Base-by-base conservation (phyloP, 768 basidiomycete genomes). In the Cystobasidium ongulense region DNA sequence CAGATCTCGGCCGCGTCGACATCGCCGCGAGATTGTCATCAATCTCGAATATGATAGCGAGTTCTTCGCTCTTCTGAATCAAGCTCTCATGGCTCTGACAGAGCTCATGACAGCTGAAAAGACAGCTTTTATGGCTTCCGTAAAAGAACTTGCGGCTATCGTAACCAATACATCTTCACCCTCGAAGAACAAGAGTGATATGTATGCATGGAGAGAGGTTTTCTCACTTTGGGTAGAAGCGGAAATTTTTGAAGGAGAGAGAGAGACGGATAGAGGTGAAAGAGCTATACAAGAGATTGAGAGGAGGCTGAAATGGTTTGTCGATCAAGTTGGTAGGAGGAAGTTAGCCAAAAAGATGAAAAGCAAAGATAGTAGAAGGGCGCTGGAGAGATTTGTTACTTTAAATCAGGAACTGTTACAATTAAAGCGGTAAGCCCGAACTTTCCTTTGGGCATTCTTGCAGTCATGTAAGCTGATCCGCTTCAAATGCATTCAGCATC, bases 201-300 rank as follows among this genome's bases (percentile, higher is more conserved):
- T 97, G 8, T 92, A 90, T 79, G 85, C 87, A 5, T 96, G 94
- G 94, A 84, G 94, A 27, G 88, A 91, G 81, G 88, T 96, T 33
- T 95, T 97, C 78, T 87, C 88, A 73, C 81, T 94, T 1, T 96
- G 95, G 80, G 84, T 89, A 61, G 92, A 95, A 77, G 84, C 87
- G 0, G 89, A 93, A 77, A 86, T 96, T 0, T 96, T 95, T 77
- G 92, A 94, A 80, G 86, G 86, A 39, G 80, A 86, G 13, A 80
- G 83, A 17, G 92, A 93, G 80, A 78, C 84, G 0, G 83, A 84
- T 59, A 81, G 88, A 2, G 91, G 90, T 0, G 83, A 87, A 36
- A 83, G 85, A 21, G 81, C 87, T 2, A 87, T 82, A n/a, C 82
- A 90, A 70, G 89, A 92, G 67, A 84, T 87, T 8, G 90, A 92